Evolutionary conservation across 257 asterid genomes (phyloP).

Genomic region (Buddleja alternifolia): DNA sequence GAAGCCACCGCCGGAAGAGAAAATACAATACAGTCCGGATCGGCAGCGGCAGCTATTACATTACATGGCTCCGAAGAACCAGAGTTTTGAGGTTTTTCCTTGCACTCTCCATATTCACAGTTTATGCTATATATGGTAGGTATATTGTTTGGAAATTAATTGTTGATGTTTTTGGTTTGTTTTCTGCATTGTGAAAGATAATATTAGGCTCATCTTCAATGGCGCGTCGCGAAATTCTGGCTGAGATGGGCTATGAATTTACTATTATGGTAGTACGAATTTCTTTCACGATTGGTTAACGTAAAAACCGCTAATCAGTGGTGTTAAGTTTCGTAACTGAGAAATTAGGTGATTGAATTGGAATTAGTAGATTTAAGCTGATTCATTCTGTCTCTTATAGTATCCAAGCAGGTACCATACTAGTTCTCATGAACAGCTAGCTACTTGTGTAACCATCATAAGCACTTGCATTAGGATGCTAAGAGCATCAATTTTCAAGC

Average conservation of each 20-base stretch:
- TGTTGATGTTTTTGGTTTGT: background rate
- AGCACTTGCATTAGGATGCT: background rate
- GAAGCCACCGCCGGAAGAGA: conserved; percentile 22
- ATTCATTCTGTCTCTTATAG: background rate
- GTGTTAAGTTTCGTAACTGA: no score
- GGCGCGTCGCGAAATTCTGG: conserved; percentile 70
- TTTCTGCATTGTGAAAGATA: conserved; percentile 43
- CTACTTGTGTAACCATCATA: background rate
- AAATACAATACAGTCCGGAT: background rate
- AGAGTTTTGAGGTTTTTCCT: conserved; percentile 43
- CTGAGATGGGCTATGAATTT: conserved; percentile 79
- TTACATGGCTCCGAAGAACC: conserved; percentile 49
- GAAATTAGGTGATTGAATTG: no score
- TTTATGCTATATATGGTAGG: conserved; percentile 44
- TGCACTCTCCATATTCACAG: background rate
- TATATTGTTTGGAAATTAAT: background rate
- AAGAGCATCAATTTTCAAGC: background rate
- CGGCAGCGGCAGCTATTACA: conserved; percentile 9
- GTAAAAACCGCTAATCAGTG: background rate
- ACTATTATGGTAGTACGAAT: conserved; percentile 54
- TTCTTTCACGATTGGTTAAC: background rate
- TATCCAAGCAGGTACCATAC: background rate
- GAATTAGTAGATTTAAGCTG: no score
- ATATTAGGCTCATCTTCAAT: conserved; percentile 84
- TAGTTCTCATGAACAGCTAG: background rate